Base-by-base conservation (phyloP, 192 early-diverging fungal species). In the Rhizoclosmatium sp. region DNA sequence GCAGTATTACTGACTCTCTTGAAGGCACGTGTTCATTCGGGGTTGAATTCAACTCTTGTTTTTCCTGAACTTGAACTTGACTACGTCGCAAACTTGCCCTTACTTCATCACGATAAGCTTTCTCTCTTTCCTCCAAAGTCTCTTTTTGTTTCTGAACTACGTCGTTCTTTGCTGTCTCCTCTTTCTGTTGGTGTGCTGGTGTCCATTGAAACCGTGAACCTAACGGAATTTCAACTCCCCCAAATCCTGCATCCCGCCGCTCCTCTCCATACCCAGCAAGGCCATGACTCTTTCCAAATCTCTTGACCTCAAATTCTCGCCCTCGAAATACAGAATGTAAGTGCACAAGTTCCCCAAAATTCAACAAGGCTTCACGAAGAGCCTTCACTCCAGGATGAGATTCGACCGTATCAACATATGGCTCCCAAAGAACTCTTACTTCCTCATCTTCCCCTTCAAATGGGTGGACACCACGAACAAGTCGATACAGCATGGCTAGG, bases 291-390 rank as follows among this genome's bases (percentile, higher is more conserved):
- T 44, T 19, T 14, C 12, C 40, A 41, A 68, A 41, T 14, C 66
- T 31, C 0, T 42, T 12, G 14, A 12, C 23, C 10, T 68, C 66
- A 65, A 65, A 65, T 5, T 68, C 66, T 19, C 66, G 23, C n/a
- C 40, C 42, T 14, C 46, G 40, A 68, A 68, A 71, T 40, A 71
- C 14, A 14, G 70, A 3, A 51, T 44, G 72, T 39, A 75, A 42
- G 62, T 62, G 72, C 59, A 62, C 56, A n/a, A 75, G 16, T 62
- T 75, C 72, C 7, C 56, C 56, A 47, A 62, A 75, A 16, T 46
- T 62, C 72, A 75, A 47, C 41, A 75, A 23, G 12, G 59, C 59
- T 12, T 60, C 61, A 19, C 72, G n/a, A 23, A 75, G 47, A 40
- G 72, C n/a, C 1, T 19, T 44, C 47, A 75, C 61, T 16, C 46